Conservation (phyloP, 345 rosid genomes). For the Draba incana region DNA sequence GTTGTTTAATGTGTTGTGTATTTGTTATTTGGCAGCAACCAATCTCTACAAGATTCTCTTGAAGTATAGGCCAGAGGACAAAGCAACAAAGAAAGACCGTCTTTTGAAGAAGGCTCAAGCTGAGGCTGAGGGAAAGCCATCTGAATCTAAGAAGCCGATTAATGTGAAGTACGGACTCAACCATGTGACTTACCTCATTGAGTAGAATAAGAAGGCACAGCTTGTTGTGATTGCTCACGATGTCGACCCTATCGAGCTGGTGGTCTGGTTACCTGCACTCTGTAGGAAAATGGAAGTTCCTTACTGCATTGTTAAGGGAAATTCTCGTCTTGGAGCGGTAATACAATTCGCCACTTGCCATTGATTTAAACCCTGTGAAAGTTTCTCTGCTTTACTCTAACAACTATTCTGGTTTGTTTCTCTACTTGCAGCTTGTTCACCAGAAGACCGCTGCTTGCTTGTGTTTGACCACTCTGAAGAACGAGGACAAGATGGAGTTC, state of each 20-base stretch:
- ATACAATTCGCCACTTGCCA: neutral
- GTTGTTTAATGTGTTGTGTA: no score
- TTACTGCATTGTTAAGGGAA: constrained; percentile 78
- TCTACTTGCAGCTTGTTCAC: constrained; percentile 55
- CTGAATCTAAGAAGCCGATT: constrained; percentile 71
- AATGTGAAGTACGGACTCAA: constrained; percentile 31
- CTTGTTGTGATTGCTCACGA: constrained; percentile 83
- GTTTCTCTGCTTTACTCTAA: neutral
- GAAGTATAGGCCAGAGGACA: constrained; percentile 76
- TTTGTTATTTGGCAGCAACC: constrained; percentile 47
- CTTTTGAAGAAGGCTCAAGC: constrained; percentile 66
- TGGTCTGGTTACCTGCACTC: constrained; percentile 78
- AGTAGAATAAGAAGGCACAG: constrained; percentile 71
- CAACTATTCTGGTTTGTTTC: no score
- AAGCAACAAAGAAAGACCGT: constrained; percentile 68
- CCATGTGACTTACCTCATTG: constrained; percentile 73
- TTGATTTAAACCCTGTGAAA: neutral
- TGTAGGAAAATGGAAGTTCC: constrained; percentile 89
- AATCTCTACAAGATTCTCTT: constrained; percentile 59
- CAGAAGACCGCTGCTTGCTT: constrained; percentile 45
- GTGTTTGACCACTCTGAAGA: constrained; percentile 65
- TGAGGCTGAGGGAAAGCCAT: constrained; percentile 62
- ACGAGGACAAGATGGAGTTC: constrained; percentile 80
- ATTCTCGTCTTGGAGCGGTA: constrained; percentile 77
- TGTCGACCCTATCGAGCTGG: constrained; percentile 82